Evolutionary conservation across 495 filamentous ascomycete species (phyloP).

Genomic region (Hyaloscypha hepaticicola): DNA sequence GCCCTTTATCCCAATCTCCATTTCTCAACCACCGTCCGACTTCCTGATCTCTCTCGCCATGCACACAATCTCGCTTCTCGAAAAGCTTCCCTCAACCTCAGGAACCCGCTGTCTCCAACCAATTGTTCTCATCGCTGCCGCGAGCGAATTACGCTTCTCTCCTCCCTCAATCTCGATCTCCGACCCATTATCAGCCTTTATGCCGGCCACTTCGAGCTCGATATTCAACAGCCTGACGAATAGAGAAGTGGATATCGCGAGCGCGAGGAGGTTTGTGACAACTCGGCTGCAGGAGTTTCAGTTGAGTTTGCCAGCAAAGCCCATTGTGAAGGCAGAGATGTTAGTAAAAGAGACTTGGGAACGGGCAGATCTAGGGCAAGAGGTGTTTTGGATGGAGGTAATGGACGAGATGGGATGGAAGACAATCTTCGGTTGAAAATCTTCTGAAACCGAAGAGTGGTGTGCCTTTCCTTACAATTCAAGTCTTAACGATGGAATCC

Average conservation of each 20-base stretch:
- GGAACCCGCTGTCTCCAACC: constrained; percentile 56
- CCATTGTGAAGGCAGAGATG: constrained; percentile 47
- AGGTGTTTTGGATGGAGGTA: constrained; percentile 53
- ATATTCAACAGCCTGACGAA: constrained; percentile 23
- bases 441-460: not conserved
- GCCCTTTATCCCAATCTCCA: constrained; percentile 11
- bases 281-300: constrained; percentile 26
- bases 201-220: not conserved
- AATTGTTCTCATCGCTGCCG: constrained; percentile 51
- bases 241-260: constrained; percentile 27
- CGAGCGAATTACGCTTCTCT: constrained; percentile 50
- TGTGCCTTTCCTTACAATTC: no score
- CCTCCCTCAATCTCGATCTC: constrained; percentile 40
- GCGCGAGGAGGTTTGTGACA: constrained; percentile 21
- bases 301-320: constrained; percentile 48
- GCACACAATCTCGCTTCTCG: constrained; percentile 50
- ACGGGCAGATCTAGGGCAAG: constrained; percentile 45
- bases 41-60: constrained; percentile 55
- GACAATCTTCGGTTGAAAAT: constrained; percentile 53
- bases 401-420: constrained; percentile 58
- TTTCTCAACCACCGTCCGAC: constrained; percentile 33
- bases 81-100: constrained; percentile 51
- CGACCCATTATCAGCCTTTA: constrained; percentile 45
- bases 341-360: constrained; percentile 53
- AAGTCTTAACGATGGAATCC: not conserved